phyloP scores from a whole-genome alignment of 192 early-diverging fungal species.

The Coemansia asiatica region DNA sequence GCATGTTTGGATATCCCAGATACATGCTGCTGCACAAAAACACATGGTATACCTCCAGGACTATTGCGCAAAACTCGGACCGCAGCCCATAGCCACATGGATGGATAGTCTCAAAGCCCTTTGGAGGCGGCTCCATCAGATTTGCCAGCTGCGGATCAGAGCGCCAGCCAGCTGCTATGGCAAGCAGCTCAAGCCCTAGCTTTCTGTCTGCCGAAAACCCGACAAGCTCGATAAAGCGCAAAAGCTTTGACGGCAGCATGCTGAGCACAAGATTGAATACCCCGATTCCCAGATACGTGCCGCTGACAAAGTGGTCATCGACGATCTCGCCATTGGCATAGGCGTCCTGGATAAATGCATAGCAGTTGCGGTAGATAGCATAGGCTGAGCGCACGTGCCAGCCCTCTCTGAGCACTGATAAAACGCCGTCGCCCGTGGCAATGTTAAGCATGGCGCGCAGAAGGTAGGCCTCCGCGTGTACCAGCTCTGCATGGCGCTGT shows the following conservation, averaged over 20 bases:
- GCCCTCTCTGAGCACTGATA: slow-evolving; percentile 76
- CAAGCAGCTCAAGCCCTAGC: slow-evolving; percentile 71
- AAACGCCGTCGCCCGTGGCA: slow-evolving; percentile 70
- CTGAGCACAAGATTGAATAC: slow-evolving; percentile 78
- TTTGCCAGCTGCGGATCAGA: slow-evolving; percentile 9
- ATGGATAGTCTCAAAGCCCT: slow-evolving; percentile 2
- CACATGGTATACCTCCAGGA: slow-evolving; percentile 72
- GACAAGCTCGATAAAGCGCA: slow-evolving; percentile 79
- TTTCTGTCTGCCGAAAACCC: slow-evolving; percentile 79
- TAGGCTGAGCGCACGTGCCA: slow-evolving; percentile 73
- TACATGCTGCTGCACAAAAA: slow-evolving; percentile 70
- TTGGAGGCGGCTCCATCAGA: slow-evolving; percentile 29
- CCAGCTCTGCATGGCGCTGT: slow-evolving; percentile 67
- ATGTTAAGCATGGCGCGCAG: slow-evolving; percentile 74
- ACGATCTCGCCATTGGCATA: slow-evolving; percentile 58
- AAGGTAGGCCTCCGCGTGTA: slow-evolving; percentile 76
- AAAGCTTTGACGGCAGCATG: slow-evolving; percentile 67
- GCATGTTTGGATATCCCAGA: slow-evolving; percentile 66
- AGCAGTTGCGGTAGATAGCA: slow-evolving; percentile 63
- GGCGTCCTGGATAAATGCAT: slow-evolving; percentile 58
- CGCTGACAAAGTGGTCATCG: slow-evolving; percentile 81
- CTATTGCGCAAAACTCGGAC: slow-evolving; percentile 75
- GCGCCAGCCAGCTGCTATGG: slow-evolving; percentile 72
- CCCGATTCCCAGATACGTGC: slow-evolving; percentile 75
- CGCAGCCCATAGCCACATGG: slow-evolving; percentile 66